Conservation (phyloP, 202 grass and related monocot species). For the Cymbopogon flexuosus region DNA sequence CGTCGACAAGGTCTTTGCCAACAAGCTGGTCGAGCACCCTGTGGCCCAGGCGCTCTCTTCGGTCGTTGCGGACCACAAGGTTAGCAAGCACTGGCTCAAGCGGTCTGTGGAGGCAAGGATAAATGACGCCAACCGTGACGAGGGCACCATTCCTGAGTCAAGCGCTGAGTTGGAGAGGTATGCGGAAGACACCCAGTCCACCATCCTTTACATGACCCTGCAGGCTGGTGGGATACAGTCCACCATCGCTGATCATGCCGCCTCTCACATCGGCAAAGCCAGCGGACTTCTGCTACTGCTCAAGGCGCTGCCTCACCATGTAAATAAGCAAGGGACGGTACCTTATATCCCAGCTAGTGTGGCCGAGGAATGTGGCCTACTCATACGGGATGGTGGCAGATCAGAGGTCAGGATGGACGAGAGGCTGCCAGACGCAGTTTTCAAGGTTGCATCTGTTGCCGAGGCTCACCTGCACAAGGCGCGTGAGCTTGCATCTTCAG, state of each 20-base stretch:
- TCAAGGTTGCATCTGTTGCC: constrained; percentile 78
- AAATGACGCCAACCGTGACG: constrained; percentile 64
- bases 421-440: constrained; percentile 65
- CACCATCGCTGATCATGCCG: constrained; percentile 67
- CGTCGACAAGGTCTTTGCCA: constrained; percentile 56
- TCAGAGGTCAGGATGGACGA: constrained; percentile 57
- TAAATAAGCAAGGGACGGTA: constrained; percentile 57
- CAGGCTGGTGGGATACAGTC: constrained; percentile 75
- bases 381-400: constrained; percentile 37
- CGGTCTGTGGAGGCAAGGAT: constrained; percentile 79
- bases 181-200: constrained; percentile 77
- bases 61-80: constrained; percentile 45
- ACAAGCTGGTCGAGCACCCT: constrained; percentile 71
- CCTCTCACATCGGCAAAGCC: constrained; percentile 81
- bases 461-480: constrained; percentile 77
- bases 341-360: constrained; percentile 62
- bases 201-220: constrained; percentile 75
- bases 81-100: constrained; percentile 95
- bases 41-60: constrained; percentile 59
- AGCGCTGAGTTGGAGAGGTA: constrained; percentile 70
- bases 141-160: constrained; percentile 44
- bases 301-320: constrained; percentile 85
- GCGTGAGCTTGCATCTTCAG: constrained; percentile 42
- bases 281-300: constrained; percentile 70
- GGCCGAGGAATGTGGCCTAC: constrained; percentile 57